Base-by-base conservation (phyloP, 768 basidiomycete genomes). In the Pulveroboletus frians region DNA sequence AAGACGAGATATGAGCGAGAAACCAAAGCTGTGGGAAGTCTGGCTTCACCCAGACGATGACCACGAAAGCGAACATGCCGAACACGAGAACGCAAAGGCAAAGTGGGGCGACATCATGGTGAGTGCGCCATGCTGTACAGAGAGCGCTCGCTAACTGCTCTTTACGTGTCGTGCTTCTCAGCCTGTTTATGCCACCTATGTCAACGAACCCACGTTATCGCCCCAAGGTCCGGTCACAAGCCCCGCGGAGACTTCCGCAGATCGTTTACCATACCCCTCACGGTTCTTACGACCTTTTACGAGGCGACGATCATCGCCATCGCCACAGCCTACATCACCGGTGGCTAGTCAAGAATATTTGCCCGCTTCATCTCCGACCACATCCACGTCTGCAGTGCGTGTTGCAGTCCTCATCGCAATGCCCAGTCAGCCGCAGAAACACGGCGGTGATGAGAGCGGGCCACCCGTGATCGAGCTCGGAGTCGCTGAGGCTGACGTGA, bases 381-480 rank as follows among this genome's bases (percentile, higher is more conserved):
- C 43, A 13, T 5, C 51, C 23, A 43, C 60, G 40, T 53, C 67
- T 30, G 47, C 59, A 38, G 61, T 76, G 21, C 66, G 64, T 31
- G 65, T 76, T 27, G 69, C 71, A 0, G 73, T 76, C 15, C 61
- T 76, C 29, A 71, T 76, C 35, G 74, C 76, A 5, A 75, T 76
- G 76, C 75, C 75, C 17, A 30, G 26, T 21, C 11, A 26, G 9
- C 31, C 52, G 14, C 53, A 20, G 38, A 49, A 45, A 17, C 52
- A 46, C 9, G 9, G 45, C 14, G 14, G 31, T 13, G 67, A 65
- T 29, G 63, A 60, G 27, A 52, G 34, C 10, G 57, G 56, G n/a
- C 60, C 62, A 11, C 71, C 71, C 4, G 55, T 63, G 29, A 40
- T 72, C 5, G 70, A 72, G 54, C 53, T 72, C 9, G 71, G 71